These are phyloP conservation scores for Areca catechu DNA, from an alignment of 176 grass and related monocot genomes.

Conservation along the genomic window DNA sequence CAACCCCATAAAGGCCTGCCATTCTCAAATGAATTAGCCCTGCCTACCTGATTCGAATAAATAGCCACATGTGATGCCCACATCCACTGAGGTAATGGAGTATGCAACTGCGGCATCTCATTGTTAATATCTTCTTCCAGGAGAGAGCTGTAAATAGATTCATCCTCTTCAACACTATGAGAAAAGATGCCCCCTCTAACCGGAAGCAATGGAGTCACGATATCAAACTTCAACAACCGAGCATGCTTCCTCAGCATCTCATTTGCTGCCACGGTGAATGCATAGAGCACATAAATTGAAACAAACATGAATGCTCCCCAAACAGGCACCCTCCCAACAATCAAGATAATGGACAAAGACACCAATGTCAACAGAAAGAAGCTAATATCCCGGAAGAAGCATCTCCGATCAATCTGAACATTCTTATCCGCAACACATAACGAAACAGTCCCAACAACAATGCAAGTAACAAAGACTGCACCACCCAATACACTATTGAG, in stretches of 20 bases:
- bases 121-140: constrained; percentile 53
- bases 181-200: constrained; percentile 78
- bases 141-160: constrained; percentile 73
- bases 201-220: constrained; percentile 73
- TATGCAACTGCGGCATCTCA: constrained; percentile 35
- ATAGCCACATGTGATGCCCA: constrained; percentile 98
- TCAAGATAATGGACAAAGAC: constrained; percentile 48
- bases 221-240: constrained; percentile 68
- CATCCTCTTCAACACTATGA: constrained; percentile 53
- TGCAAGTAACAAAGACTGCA: constrained; percentile 90
- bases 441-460: constrained; percentile 77
- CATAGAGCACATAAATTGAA: constrained; percentile 78
- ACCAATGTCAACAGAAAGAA: constrained; percentile 72
- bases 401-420: constrained; percentile 80
- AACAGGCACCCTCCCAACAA: constrained; percentile 78
- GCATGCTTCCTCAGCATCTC: constrained; percentile 89
- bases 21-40: constrained; percentile 43
- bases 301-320: constrained; percentile 86
- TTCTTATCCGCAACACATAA: constrained; percentile 77
- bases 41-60: constrained; percentile 73
- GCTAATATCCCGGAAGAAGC: constrained; percentile 79
- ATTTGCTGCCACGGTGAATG: constrained; percentile 81
- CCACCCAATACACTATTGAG: constrained; percentile 91
- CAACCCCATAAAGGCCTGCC: constrained; percentile 95
- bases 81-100: constrained; percentile 96